Evolutionary conservation across 2,329 filamentous ascomycete genomes (phyloP).

Genomic region (Fusarium coicis): DNA sequence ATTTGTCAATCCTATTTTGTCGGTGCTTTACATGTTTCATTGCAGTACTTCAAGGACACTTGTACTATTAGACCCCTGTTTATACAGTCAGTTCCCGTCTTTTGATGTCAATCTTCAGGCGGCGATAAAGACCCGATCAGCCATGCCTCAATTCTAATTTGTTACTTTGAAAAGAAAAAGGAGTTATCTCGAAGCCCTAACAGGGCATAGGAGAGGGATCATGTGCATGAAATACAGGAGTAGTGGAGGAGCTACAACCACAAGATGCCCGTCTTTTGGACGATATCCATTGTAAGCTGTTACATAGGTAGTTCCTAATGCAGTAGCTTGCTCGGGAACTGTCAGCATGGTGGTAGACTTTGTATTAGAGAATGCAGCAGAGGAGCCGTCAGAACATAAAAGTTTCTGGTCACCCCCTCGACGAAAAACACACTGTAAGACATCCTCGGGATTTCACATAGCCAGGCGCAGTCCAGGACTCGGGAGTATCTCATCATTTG

Average conservation of each 20-base stretch:
- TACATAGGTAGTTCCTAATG: background rate
- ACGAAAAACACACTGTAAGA: background rate
- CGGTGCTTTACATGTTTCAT: background rate
- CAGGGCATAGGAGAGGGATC: constrained; percentile 11
- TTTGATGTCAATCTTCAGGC: background rate
- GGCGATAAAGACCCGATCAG: background rate
- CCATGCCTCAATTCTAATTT: background rate
- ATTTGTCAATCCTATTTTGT: background rate
- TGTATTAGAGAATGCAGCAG: background rate
- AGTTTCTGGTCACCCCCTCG: background rate
- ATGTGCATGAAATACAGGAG: constrained; percentile 16
- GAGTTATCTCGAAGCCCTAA: background rate
- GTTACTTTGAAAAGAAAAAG: background rate
- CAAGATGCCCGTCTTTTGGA: constrained; percentile 9
- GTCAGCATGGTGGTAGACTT: constrained; percentile 1
- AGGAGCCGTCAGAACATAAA: background rate
- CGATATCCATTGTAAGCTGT: background rate
- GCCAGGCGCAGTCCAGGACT: background rate
- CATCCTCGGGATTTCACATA: background rate
- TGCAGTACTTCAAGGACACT: background rate
- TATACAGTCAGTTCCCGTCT: background rate
- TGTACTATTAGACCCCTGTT: background rate
- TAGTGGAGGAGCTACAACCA: constrained; percentile 17
- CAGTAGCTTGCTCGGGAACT: background rate
- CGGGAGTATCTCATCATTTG: background rate